Conservation (phyloP, 306 rosid species). For the Oxytropis ochrocephala region DNA sequence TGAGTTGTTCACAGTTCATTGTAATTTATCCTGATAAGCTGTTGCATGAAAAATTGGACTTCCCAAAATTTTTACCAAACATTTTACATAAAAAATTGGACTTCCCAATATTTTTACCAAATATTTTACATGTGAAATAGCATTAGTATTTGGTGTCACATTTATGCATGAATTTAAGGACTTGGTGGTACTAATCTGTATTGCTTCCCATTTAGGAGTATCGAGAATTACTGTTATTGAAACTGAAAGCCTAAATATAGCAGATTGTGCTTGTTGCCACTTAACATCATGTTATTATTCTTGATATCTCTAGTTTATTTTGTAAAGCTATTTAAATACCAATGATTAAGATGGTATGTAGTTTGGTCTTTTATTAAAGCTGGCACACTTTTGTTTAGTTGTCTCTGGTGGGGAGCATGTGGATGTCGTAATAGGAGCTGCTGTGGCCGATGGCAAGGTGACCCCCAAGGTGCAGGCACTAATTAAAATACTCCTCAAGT, state of each 20-base stretch:
- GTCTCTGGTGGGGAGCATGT: slow-evolving; percentile 99
- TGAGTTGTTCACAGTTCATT: neutral
- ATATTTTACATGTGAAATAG: slow-evolving; percentile 12
- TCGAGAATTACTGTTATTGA: neutral
- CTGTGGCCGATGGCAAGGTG: slow-evolving; percentile 99
- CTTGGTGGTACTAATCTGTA: neutral
- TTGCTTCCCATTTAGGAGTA: neutral
- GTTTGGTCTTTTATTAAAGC: slow-evolving; percentile 23
- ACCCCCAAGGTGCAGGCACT: slow-evolving; percentile 98
- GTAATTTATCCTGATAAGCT: slow-evolving; percentile 4
- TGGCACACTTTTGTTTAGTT: slow-evolving; percentile 38
- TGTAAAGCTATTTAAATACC: slow-evolving; percentile 13
- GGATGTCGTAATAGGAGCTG: slow-evolving; percentile 95
- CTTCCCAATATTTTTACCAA: neutral
- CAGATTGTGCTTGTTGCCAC: neutral
- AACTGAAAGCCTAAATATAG: slow-evolving; percentile 8
- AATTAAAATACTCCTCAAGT: slow-evolving; percentile 79
- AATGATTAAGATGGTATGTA: slow-evolving; percentile 14
- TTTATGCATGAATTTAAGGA: slow-evolving; percentile 1
- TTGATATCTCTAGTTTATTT: neutral
- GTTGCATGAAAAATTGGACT: neutral
- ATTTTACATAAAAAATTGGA: neutral
- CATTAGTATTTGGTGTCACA: neutral
- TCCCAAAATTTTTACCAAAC: neutral
- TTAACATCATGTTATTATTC: neutral